Evolutionary conservation across 2,329 filamentous ascomycete genomes (phyloP), one percentile per base, ranked within the genome.

Genomic region (Xylaria arbuscula): DNA sequence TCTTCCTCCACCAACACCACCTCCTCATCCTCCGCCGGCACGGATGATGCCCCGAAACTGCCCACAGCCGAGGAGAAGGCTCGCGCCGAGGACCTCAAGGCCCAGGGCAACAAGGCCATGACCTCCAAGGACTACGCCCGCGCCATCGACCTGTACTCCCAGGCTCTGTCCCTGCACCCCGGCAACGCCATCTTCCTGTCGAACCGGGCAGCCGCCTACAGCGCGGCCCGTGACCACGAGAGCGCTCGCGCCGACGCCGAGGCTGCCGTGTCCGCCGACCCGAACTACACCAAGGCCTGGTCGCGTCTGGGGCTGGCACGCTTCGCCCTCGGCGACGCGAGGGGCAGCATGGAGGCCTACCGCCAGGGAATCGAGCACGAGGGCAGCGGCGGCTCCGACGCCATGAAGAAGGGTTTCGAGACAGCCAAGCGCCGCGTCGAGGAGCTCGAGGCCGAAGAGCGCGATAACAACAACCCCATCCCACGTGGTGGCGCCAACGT

Each of bases 261-360:
- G 83, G 88, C 96, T 72, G 96, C 96, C 64, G 93, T 96, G 64
- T 88, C 89, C 66, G 88, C 94, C 63, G 96, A 99, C 80, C 93
- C 96, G 13, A 90, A 89, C 79, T 99, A 98, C 86, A 97, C 94
- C 73, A 98, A 99, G 84, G 96, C 94, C 17, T 99, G 96, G 96
- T 96, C 92, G 74, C 89, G 96, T 70, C 87, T 99, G 22, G 96
- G 96, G 22, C 90, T 98, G 47, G 96, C 96, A 51, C 89, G 92
- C 70, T 99, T 95, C 81, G 95, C 95, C 17, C 88, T 98, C 60
- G 95, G 94, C 40, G 95, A 99, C 78, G 91, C 93, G 65, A 90
- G 91, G 82, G 96, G 93, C 58, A 91, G 92, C 72, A 97, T 98
- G 91, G 94, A 98, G 76, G 96, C 96, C 19, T 99, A 99, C 83